Conservation (phyloP, 805 yeast genomes). For the Myxozyma geophila region DNA sequence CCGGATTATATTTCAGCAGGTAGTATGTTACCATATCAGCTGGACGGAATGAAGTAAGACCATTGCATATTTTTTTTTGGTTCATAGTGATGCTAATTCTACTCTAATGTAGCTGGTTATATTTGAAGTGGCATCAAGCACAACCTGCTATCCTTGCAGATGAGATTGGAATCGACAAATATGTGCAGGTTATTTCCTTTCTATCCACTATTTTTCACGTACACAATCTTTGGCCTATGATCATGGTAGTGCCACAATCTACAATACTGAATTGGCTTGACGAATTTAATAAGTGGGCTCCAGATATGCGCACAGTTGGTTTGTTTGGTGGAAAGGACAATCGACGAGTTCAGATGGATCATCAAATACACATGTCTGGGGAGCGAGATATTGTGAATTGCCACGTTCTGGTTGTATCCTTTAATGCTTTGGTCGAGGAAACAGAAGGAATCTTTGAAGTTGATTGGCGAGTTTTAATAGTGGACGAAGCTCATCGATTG, state of each 20-base stretch:
- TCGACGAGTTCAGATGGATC: slow-evolving; percentile 52
- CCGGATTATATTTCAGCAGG: slow-evolving; percentile 30
- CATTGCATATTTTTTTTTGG: background rate
- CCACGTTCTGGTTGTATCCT: slow-evolving; percentile 80
- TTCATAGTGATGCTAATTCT: background rate
- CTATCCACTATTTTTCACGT: slow-evolving; percentile 85
- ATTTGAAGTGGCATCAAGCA: slow-evolving; percentile 31
- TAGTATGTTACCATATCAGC: slow-evolving; percentile 31
- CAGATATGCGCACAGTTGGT: slow-evolving; percentile 85
- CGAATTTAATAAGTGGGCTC: slow-evolving; percentile 97
- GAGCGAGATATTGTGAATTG: slow-evolving; percentile 35
- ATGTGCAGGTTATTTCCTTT: slow-evolving; percentile 86
- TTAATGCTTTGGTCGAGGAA: slow-evolving; percentile 77
- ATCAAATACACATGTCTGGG: slow-evolving; percentile 28
- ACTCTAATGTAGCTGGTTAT: slow-evolving; percentile 27
- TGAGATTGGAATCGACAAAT: slow-evolving; percentile 72
- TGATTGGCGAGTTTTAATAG: slow-evolving; percentile 79
- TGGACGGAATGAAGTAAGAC: slow-evolving; percentile 33
- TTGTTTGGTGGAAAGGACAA: slow-evolving; percentile 70
- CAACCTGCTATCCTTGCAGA: slow-evolving; percentile 67
- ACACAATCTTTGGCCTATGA: slow-evolving; percentile 70
- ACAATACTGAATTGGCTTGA: slow-evolving; percentile 94
- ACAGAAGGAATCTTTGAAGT: slow-evolving; percentile 55
- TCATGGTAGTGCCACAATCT: slow-evolving; percentile 95
- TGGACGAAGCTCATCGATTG: slow-evolving; percentile 93